Evolutionary conservation across 2,329 filamentous ascomycete genomes (phyloP), one percentile per base, ranked within the genome.

Genomic region (Neodidymelliopsis sp.): DNA sequence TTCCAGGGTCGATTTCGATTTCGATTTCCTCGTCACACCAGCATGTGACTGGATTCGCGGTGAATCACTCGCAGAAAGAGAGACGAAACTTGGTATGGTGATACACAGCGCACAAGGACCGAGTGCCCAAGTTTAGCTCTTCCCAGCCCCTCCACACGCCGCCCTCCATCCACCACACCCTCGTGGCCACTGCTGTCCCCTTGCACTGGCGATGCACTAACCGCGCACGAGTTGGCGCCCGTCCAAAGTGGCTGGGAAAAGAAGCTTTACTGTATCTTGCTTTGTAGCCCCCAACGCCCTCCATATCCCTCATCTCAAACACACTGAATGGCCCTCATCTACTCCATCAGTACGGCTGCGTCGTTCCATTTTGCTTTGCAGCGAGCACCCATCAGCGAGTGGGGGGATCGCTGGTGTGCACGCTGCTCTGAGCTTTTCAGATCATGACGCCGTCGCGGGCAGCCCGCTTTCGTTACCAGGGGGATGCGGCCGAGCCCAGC

Each of bases 111-210:
- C 27, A 15, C 39, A 42, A 12, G 16, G 37, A 27, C 16, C 18
- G 4, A 31, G 13, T 18, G 13, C 20, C 42, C 42, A 38, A 15
- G 6, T 20, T 31, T 45, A 18, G 27, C 20, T 16, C 2, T 29
- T 44, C 47, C 47, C 47, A 49, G 47, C 47, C 47, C 47, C 47
- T 49, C 47, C 47, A 49, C 40, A 34, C 34, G 27, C 20, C 23
- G 16, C 27, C 43, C 27, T 12, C 13, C 33, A 19, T 33, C 29
- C 39, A 34, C n/a, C 19, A 22, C 18, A n/a, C 27, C 42, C 38
- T 43, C 46, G 31, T 38, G 35, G 47, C 47, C 47, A 35, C 18
- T 27, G 29, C 28, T 27, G 29, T 33, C 22, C 40, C 20, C 46
- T 35, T 34, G 39, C 46, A 43, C 43, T 16, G 4, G 25, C 20